Conservation (phyloP, 352 stramenopile genomes). For the Phytopythium ostracodes region DNA sequence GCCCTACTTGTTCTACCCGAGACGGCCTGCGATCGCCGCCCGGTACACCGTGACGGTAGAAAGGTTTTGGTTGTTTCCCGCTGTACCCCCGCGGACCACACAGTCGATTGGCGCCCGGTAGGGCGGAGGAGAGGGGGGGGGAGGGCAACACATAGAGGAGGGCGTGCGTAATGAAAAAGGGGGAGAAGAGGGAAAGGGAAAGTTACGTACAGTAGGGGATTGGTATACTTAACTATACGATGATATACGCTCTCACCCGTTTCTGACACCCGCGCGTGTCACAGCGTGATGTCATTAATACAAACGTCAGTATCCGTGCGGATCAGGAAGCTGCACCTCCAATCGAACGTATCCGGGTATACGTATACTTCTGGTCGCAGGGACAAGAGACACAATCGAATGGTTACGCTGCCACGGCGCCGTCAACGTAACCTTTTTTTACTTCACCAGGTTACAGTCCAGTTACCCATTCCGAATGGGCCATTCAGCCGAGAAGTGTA, state of each 20-base stretch:
- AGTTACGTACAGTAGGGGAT: too few relatives aligned
- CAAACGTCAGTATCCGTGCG: not conserved
- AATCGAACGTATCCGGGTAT: too few relatives aligned
- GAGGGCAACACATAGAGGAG: not conserved
- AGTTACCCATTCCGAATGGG: not conserved
- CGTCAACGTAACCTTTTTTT: not conserved
- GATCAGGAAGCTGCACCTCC: not conserved
- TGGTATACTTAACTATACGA: not conserved
- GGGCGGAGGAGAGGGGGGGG: not conserved
- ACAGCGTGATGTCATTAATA: not conserved
- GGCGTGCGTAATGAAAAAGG: not conserved
- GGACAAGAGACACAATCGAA: not conserved
- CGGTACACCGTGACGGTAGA: not conserved
- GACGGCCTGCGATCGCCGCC: not conserved
- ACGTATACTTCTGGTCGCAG: not conserved
- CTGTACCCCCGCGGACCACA: not conserved
- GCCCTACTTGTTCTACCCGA: not conserved
- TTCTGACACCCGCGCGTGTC: not conserved
- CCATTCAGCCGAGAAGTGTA: not conserved
- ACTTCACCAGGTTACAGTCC: not conserved
- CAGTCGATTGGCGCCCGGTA: slow-evolving; percentile 1
- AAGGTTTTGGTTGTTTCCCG: not conserved
- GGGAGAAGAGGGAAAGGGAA: not conserved
- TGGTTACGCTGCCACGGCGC: not conserved
- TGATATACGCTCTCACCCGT: not conserved